Base-by-base conservation (phyloP, 148 eudicot species). In the Rhododendron simsii region DNA sequence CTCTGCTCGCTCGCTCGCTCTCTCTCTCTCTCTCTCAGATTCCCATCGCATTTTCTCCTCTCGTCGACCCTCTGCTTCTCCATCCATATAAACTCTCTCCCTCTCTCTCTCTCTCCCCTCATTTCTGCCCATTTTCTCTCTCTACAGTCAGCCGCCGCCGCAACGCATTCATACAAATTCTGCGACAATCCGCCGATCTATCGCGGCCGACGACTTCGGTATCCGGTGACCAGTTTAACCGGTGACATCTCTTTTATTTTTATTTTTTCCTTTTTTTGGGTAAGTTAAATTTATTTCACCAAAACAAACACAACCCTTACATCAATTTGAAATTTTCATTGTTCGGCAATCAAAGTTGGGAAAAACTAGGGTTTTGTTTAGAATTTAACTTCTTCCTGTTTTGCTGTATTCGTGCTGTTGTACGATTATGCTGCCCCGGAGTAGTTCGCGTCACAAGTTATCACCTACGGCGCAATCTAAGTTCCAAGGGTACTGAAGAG, bases 101-200 rank as follows among this genome's bases (percentile, higher is more conserved):
- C 69, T 67, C 30, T 63, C 59, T 80, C 47, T 73, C 28, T 47
- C 73, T 23, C 67, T 84, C 83, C 85, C 74, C 78, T 78, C 85
- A 7, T 44, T 41, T 55, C 47, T 50, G 2, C 28, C 57, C n/a
- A 16, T 28, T 48, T 55, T 82, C 33, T 80, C 47, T 48, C 65
- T 35, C 50, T 41, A 6, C 39, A 47, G 16, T 21, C 30, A 3
- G 2, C 57, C n/a, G 59, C 33, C 51, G 7, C 57, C 33, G 47
- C 45, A 26, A 57, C 71, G 18, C 41, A 0, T 15, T 59, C 23
- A 37, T 86, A 67, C 9, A 4, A 47, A 80, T 80, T 45, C 2
- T 20, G n/a, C 48, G 50, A 21, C 55, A 63, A 33, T 33, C 50
- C 65, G 23, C 23, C 84, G 84, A 77, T 80, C 82, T 35, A 69